Base-by-base conservation (phyloP, 2,329 filamentous ascomycete species). In the Phialemonium atrogriseum region DNA sequence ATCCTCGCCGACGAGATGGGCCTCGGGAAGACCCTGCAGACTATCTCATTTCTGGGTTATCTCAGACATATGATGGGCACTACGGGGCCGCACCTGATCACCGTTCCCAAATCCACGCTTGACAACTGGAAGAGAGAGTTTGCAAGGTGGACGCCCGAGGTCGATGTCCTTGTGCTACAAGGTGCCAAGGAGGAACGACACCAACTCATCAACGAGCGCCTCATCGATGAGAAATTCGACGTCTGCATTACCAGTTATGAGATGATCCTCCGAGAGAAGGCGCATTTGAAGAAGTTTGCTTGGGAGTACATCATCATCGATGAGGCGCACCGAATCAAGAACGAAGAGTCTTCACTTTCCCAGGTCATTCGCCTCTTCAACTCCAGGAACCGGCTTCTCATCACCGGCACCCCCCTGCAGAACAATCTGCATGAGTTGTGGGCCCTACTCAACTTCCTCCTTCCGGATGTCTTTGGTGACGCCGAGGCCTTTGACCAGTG, bases 301-400 rank as follows among this genome's bases (percentile, higher is more conserved):
- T 98, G 91, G 91, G 89, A 98, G 56, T 98, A 98, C 59, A 98
- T 98, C 58, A 94, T 98, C 46, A 94, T 98, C 42, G 91, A 98
- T 49, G 91, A 98, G 62, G 77, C 91, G 3, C 91, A 98, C 58
- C 86, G 91, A 38, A 98, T 98, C 73, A 98, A 98, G 68, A 98
- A 98, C 59, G 91, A 98, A 54, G 87, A 96, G 56, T 98, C 91
- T 0, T 95, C 91, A 0, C 70, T 98, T 4, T 88, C 91, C 4
- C 89, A 96, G 51, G 93, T 96, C 44, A 94, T 98, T 43, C 85
- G 91, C 45, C 66, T 95, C 32, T 98, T 98, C 68, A 85, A 88
- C 59, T 98, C 91, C 5, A 77, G 91, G 52, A 96, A 96, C 55
- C 81, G 91, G 31, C 71, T 98, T 19, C 71, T 98, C 38, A 98